phyloP scores from a whole-genome alignment of 345 rosid genomes.

The Luvunga scandens region DNA sequence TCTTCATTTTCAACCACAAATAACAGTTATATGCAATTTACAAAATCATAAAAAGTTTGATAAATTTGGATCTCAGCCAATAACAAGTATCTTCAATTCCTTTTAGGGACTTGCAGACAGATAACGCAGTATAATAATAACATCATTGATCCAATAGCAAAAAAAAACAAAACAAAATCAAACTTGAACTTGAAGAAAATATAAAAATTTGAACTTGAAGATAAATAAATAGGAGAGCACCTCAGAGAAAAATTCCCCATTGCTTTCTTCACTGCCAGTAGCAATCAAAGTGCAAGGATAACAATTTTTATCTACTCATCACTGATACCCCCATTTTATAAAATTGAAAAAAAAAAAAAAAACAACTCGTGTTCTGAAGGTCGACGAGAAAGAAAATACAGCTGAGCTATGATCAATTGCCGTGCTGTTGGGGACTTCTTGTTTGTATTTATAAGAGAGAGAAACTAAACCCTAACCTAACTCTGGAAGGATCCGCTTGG shows the following conservation, averaged over 20 bases:
- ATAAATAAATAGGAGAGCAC: slow-evolving; percentile 14
- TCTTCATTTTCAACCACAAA: background rate
- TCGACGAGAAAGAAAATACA: no score
- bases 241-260: slow-evolving; percentile 43
- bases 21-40: background rate
- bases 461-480: slow-evolving; percentile 3
- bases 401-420: background rate
- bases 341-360: background rate
- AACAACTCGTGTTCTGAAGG: background rate
- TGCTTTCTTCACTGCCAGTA: slow-evolving; percentile 50
- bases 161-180: background rate
- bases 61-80: slow-evolving; percentile 38
- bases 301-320: slow-evolving; percentile 45
- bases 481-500: background rate
- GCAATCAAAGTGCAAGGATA: slow-evolving; percentile 80
- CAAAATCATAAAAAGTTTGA: background rate
- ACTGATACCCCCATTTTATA: slow-evolving; percentile 29
- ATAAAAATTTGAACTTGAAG: background rate
- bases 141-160: slow-evolving; percentile 31
- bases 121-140: slow-evolving; percentile 40
- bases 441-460: background rate
- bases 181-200: background rate
- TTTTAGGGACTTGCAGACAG: slow-evolving; percentile 32
- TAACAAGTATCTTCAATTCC: slow-evolving; percentile 25
- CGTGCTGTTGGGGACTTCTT: background rate